Conservation (phyloP, 2,329 filamentous ascomycete genomes). For the Aspergillus sp. region DNA sequence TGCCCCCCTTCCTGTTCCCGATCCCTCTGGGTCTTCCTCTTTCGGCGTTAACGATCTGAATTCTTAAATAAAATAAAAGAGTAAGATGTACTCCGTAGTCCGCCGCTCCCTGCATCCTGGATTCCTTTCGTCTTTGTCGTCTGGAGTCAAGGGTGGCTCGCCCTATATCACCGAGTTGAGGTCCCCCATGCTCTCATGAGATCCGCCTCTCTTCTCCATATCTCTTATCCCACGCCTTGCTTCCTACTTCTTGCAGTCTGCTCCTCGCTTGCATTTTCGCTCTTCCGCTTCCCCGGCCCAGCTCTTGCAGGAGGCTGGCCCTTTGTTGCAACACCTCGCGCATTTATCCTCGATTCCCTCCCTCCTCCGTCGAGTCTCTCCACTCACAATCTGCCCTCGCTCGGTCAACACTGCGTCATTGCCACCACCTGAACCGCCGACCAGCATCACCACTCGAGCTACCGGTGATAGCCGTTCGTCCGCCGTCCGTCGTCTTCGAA, state of each 20-base stretch:
- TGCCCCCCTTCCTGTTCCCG: background rate
- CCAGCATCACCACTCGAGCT: background rate
- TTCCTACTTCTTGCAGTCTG: constrained; percentile 1
- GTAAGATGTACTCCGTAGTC: background rate
- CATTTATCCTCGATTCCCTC: background rate
- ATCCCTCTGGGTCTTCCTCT: background rate
- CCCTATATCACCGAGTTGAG: constrained; percentile 4
- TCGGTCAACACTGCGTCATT: constrained; percentile 17
- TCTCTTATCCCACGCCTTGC: constrained; percentile 3
- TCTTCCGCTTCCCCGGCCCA: constrained; percentile 10
- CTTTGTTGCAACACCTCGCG: constrained; percentile 20
- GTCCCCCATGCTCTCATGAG: background rate
- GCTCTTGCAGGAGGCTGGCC: constrained; percentile 23
- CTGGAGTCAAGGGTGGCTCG: background rate
- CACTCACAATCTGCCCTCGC: constrained; percentile 7
- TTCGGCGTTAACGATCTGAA: no score
- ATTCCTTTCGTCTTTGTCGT: constrained; percentile 1
- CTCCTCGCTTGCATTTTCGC: background rate
- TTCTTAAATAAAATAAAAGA: constrained; percentile 2
- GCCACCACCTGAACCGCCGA: constrained; percentile 10
- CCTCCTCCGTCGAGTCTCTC: background rate
- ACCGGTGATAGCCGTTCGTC: background rate
- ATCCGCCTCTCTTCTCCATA: background rate
- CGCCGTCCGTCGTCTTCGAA: constrained; percentile 15
- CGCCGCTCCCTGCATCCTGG: background rate